Conservation (phyloP, 257 asterid genomes). For the Plectranthus barbatus region DNA sequence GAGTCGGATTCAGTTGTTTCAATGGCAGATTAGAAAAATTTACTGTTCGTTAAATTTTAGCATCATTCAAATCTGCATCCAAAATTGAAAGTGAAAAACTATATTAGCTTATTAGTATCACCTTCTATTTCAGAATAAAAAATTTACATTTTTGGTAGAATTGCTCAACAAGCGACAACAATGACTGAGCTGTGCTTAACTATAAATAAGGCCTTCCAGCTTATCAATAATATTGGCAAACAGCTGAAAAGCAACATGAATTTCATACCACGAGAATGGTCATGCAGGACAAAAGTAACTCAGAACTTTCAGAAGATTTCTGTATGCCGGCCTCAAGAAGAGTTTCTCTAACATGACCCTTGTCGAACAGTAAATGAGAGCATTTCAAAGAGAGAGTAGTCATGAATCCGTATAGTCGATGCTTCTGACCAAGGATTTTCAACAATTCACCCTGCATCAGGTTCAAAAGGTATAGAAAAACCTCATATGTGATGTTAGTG, state of each 20-base stretch:
- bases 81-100: not conserved
- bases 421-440: constrained; percentile 61
- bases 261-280: constrained; percentile 71
- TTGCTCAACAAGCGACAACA: constrained; percentile 1
- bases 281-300: constrained; percentile 73
- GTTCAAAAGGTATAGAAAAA: constrained; percentile 16
- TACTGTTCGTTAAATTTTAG: not conserved
- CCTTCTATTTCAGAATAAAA: not conserved
- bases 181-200: not conserved
- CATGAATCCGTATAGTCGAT: constrained; percentile 72
- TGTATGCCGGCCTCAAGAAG: constrained; percentile 54
- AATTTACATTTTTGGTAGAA: not conserved
- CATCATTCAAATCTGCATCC: not conserved
- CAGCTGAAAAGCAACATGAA: not conserved
- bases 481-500: constrained; percentile 3
- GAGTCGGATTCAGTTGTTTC: constrained; percentile 5
- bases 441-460: constrained; percentile 54
- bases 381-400: constrained; percentile 61
- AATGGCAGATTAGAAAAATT: not conserved
- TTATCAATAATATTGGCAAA: constrained; percentile 1
- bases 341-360: constrained; percentile 68
- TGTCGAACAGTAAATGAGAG: constrained; percentile 72
- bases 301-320: constrained; percentile 59
- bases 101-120: not conserved
- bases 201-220: not conserved